Evolutionary conservation across 116 monocot species (phyloP), one percentile per base, ranked within the genome.

Genomic region (Trichopus zeylanicus): DNA sequence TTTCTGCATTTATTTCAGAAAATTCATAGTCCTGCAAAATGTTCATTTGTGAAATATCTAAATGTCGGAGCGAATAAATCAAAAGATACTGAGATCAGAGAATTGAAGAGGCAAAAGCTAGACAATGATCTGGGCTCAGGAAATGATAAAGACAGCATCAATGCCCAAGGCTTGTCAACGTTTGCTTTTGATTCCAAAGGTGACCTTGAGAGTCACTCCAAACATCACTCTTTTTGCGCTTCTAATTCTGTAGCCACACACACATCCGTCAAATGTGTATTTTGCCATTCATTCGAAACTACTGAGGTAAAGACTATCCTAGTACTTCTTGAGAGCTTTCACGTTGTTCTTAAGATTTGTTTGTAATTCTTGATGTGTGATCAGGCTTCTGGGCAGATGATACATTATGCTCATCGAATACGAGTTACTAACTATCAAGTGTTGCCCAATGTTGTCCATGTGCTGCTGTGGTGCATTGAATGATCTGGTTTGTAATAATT

Each of bases 381-480:
- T 60, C 60, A 95, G 94, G 75, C 57, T 48, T 73, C 86, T 63
- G 94, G 90, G 18, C 63, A 69, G 62, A 75, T 89, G 80, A 42
- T 79, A 21, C 86, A 89, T 71, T 84, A 72, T 67, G 29, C 67
- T 47, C 54, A 86, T 74, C 83, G 80, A 54, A 61, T 56, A 32
- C 78, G 31, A 46, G 48, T 95, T 31, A 42, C 30, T 15, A 51
- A 46, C 24, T 57, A 66, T 46, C 64, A 78, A 66, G 71, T 74
- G n/a, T 54, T 19, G 22, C 37, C 75, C 27, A 67, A 70, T 57
- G 71, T 71, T 53, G 9, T 78, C 31, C 82, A 93, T 80, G 82
- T 82, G 4, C 93, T 88, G 73, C 58, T 73, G 29, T 80, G 70
- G 74, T 93, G 93, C 63, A 63, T 93, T 56, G 80, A 93, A 57